Percentiles rank a stretch among this genome's conserved stretches.
Evolutionary conservation across 2,329 filamentous ascomycete genomes (phyloP).

Genomic region (Trichoderma sp.): DNA sequence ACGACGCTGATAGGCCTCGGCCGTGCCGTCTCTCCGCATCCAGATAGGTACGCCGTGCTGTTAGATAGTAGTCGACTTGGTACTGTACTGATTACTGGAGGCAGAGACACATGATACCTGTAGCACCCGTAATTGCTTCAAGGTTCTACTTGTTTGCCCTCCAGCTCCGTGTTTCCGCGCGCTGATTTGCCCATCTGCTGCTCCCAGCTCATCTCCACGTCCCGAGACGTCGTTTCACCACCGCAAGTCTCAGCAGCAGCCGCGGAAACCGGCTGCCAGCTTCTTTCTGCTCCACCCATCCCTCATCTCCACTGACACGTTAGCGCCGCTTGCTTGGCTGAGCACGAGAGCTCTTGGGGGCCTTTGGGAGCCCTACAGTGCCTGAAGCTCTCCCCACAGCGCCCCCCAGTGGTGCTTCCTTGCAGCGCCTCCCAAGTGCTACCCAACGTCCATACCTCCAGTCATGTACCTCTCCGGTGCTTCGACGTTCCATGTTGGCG

Average conservation of each 20-base stretch:
- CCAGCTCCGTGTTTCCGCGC: background rate
- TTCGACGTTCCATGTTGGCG: background rate
- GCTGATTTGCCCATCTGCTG: slow-evolving; percentile 4
- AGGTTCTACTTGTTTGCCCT: background rate
- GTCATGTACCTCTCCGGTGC: background rate
- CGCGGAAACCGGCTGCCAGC: slow-evolving; percentile 14
- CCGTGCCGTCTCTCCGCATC: background rate
- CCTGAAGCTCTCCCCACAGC: slow-evolving; percentile 12
- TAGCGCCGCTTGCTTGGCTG: slow-evolving; percentile 6
- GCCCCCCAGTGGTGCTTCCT: background rate
- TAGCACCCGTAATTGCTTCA: background rate
- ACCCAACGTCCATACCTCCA: background rate
- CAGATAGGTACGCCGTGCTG: background rate
- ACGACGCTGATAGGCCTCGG: background rate
- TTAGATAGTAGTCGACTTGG: too few species aligned
- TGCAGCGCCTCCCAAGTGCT: background rate
- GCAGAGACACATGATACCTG: background rate
- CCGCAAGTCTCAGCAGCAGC: slow-evolving; percentile 1
- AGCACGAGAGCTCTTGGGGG: slow-evolving; percentile 1
- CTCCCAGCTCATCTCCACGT: slow-evolving; percentile 13
- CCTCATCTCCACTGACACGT: slow-evolving; percentile 9
- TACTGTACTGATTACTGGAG: background rate
- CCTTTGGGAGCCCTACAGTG: slow-evolving; percentile 11
- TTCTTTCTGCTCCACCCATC: background rate
- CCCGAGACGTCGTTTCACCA: slow-evolving; percentile 9